Conservation (phyloP, 208 protist genomes). For the Crithidia sp. region DNA sequence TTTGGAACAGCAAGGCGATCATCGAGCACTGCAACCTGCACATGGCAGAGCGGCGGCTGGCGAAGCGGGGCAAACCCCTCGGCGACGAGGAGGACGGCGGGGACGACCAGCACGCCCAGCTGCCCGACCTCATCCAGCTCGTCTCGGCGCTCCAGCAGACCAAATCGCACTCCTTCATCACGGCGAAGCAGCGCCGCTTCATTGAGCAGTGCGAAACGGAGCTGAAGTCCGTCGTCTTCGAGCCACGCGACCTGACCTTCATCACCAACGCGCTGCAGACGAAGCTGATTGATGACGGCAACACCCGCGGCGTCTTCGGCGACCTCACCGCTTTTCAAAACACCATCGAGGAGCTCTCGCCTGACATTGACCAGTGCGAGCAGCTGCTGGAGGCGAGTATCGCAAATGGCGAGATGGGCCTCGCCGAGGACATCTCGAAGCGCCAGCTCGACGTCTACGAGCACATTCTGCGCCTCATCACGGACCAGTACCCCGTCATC, state of each 20-base stretch:
- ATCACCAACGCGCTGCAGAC: constrained; percentile 87
- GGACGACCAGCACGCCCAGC: constrained; percentile 44
- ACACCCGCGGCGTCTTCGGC: constrained; percentile 76
- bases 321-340: constrained; percentile 86
- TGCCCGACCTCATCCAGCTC: constrained; percentile 82
- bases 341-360: constrained; percentile 84
- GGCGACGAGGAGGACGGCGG: constrained; percentile 27
- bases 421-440: constrained; percentile 85
- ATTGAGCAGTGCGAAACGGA: constrained; percentile 83
- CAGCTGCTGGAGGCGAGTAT: constrained; percentile 90
- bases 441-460: constrained; percentile 90
- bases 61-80: constrained; percentile 27
- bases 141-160: constrained; percentile 78
- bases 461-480: constrained; percentile 84
- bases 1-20: constrained; percentile 89
- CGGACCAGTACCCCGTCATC: constrained; percentile 90
- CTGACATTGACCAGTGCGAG: constrained; percentile 87
- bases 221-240: constrained; percentile 79
- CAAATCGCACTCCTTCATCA: constrained; percentile 81
- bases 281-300: constrained; percentile 84
- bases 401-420: constrained; percentile 88
- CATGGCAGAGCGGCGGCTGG: constrained; percentile 73
- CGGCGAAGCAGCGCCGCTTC: constrained; percentile 80
- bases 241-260: constrained; percentile 75
- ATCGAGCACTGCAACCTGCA: constrained; percentile 91